These are phyloP conservation scores for Lentinus polychrous DNA, from an alignment of 1,284 basidiomycete species.

Conservation along the genomic window DNA sequence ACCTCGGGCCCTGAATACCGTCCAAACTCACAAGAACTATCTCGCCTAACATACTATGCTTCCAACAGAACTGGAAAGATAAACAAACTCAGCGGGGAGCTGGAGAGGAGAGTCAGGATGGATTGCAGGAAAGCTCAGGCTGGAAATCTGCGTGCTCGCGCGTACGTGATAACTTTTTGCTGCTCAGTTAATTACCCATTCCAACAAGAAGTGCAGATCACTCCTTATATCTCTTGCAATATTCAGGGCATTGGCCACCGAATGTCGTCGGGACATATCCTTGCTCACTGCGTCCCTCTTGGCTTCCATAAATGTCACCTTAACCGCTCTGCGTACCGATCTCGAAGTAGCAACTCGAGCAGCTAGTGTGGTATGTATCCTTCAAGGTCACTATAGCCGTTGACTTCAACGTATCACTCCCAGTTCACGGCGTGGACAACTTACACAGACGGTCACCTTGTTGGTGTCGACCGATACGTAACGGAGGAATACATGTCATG, in stretches of 20 bases:
- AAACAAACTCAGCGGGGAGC: slow-evolving; percentile 76
- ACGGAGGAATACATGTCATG: slow-evolving; percentile 70
- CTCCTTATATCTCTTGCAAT: slow-evolving; percentile 87
- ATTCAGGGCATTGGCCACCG: slow-evolving; percentile 78
- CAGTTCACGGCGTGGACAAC: slow-evolving; percentile 93
- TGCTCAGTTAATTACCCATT: slow-evolving; percentile 5
- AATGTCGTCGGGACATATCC: slow-evolving; percentile 84
- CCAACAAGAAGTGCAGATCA: slow-evolving; percentile 39
- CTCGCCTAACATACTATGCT: slow-evolving; percentile 89
- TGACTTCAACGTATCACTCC: background rate
- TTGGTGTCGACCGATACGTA: slow-evolving; percentile 69
- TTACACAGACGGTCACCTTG: slow-evolving; percentile 78
- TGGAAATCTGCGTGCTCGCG: slow-evolving; percentile 73
- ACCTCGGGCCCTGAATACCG: slow-evolving; percentile 76
- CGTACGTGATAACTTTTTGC: slow-evolving; percentile 46
- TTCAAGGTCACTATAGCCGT: background rate
- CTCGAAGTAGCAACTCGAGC: slow-evolving; percentile 82
- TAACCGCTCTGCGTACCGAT: slow-evolving; percentile 63
- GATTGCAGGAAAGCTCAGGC: slow-evolving; percentile 66
- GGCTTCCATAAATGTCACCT: slow-evolving; percentile 61
- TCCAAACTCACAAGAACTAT: slow-evolving; percentile 87
- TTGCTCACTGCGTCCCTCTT: slow-evolving; percentile 79
- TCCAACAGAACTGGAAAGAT: slow-evolving; percentile 88
- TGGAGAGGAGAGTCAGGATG: slow-evolving; percentile 70
- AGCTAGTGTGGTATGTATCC: slow-evolving; percentile 66